These are phyloP conservation scores for Lepiota venenata DNA, from an alignment of 768 basidiomycete genomes.

Conservation along the genomic window DNA sequence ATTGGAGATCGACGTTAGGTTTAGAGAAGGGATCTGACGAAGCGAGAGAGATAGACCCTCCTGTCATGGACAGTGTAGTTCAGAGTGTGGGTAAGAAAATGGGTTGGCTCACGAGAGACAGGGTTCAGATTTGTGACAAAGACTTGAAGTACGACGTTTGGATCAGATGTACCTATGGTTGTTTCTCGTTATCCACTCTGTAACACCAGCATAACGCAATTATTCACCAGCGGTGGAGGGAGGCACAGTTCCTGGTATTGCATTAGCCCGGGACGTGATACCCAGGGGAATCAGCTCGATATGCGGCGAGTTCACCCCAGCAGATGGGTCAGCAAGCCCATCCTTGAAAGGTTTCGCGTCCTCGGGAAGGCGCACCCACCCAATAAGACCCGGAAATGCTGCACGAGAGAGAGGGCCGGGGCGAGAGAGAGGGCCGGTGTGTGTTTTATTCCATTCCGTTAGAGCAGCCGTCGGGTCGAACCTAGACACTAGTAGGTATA, in stretches of 20 bases:
- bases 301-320: slow-evolving; percentile 12
- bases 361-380: slow-evolving; percentile 11
- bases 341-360: slow-evolving; percentile 9
- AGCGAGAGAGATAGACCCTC: slow-evolving; percentile 23
- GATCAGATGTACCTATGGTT: too few species aligned
- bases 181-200: too few species aligned
- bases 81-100: too few species aligned
- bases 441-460: background rate
- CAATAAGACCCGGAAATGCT: background rate
- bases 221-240: too few species aligned
- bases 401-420: too few species aligned
- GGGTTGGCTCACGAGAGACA: too few species aligned
- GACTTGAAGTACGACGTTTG: too few species aligned
- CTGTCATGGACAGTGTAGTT: background rate
- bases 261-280: background rate
- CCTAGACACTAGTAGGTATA: background rate
- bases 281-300: slow-evolving; percentile 7
- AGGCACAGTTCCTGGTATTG: too few species aligned
- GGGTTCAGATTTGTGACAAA: too few species aligned
- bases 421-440: slow-evolving; percentile 10
- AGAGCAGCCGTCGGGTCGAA: slow-evolving; percentile 1
- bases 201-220: too few species aligned
- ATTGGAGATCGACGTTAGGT: slow-evolving; percentile 38
- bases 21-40: slow-evolving; percentile 36
- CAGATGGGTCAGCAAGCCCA: slow-evolving; percentile 3